These are phyloP conservation scores for Logfia minima DNA, from an alignment of 129 eudicot genomes.

Conservation along the genomic window DNA sequence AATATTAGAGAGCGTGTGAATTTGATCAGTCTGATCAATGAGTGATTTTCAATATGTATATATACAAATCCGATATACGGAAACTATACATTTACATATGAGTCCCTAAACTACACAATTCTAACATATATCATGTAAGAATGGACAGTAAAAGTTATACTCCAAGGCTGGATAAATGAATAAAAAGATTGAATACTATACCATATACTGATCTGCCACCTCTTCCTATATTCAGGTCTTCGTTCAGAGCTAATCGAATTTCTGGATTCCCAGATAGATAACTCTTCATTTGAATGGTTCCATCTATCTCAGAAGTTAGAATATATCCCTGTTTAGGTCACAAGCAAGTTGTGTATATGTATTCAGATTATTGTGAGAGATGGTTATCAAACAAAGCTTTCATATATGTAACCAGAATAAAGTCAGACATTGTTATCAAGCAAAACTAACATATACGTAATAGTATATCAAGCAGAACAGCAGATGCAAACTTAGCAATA, in stretches of 20 bases:
- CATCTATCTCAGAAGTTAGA: conserved; percentile 94
- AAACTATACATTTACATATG: no score
- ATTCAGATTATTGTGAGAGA: background rate
- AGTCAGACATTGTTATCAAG: background rate
- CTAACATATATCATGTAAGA: conserved; percentile 4
- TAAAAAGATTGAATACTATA: conserved; percentile 32
- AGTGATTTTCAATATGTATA: no score
- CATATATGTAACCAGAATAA: background rate
- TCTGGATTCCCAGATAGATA: conserved; percentile 98
- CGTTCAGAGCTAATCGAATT: conserved; percentile 87
- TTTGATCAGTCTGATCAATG: no score
- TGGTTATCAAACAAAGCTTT: background rate
- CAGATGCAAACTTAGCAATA: background rate
- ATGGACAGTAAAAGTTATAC: background rate
- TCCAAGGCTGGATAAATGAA: conserved; percentile 2
- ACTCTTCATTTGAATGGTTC: conserved; percentile 98
- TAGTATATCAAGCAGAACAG: background rate
- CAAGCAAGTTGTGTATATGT: background rate
- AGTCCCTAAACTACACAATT: no score
- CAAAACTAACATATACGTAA: background rate
- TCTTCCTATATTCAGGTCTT: conserved; percentile 84
- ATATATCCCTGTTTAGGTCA: conserved; percentile 74
- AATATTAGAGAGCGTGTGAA: no score
- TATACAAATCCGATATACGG: no score
- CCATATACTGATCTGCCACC: conserved; percentile 76